phyloP scores from a whole-genome alignment of 495 filamentous ascomycete species.

The Xylaria palmicola region DNA sequence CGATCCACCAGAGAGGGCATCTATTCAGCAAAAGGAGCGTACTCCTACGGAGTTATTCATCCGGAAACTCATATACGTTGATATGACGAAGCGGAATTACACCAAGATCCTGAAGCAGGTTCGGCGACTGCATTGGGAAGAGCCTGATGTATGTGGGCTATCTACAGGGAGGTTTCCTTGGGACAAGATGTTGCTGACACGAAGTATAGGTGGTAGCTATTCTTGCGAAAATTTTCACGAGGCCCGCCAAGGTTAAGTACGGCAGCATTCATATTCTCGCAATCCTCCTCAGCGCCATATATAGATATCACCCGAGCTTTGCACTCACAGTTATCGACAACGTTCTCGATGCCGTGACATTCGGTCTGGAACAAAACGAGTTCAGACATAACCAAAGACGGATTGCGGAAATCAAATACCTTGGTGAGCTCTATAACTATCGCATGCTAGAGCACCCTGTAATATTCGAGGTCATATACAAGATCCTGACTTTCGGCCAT shows the following conservation, averaged over 20 bases:
- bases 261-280: conserved; percentile 95
- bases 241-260: conserved; percentile 95
- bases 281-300: conserved; percentile 82
- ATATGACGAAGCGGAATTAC: conserved; percentile 92
- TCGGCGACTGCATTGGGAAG: conserved; percentile 96
- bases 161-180: background rate
- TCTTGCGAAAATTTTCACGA: conserved; percentile 88
- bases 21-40: conserved; percentile 93
- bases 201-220: conserved; percentile 67
- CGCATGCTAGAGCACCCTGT: conserved; percentile 94
- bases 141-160: conserved; percentile 62
- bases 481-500: conserved; percentile 89
- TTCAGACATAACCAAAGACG: conserved; percentile 98
- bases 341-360: conserved; percentile 79
- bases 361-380: conserved; percentile 91
- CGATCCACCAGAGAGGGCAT: conserved; percentile 87
- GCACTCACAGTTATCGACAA: conserved; percentile 86
- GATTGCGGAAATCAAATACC: conserved; percentile 92
- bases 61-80: conserved; percentile 83
- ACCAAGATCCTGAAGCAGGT: conserved; percentile 90
- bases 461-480: conserved; percentile 93
- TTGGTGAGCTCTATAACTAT: conserved; percentile 97
- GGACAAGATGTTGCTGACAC: conserved; percentile 8
- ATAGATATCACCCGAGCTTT: conserved; percentile 90
- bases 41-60: conserved; percentile 91